Evolutionary conservation across 306 rosid genomes (phyloP).

Genomic region (Vigna hirtella): DNA sequence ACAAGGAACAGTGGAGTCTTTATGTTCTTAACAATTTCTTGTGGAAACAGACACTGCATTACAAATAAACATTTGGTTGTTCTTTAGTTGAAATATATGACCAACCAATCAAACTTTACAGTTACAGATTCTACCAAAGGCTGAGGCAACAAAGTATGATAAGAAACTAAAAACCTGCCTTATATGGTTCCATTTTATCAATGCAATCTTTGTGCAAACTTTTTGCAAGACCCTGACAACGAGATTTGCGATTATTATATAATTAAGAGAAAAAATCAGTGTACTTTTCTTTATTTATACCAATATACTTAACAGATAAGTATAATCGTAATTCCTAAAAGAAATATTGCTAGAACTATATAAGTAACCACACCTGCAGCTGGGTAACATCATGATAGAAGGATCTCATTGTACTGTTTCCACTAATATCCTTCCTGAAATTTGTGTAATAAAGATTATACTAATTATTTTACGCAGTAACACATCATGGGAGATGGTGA

Average conservation of each 20-base stretch:
- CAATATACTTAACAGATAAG: slow-evolving; percentile 8
- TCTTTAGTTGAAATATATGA: slow-evolving; percentile 34
- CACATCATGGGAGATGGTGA: slow-evolving; percentile 15
- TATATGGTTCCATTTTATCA: slow-evolving; percentile 64
- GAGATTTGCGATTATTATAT: slow-evolving; percentile 35
- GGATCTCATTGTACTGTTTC: slow-evolving; percentile 72
- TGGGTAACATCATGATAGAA: slow-evolving; percentile 76
- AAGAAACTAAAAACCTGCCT: slow-evolving; percentile 60
- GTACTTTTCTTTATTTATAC: slow-evolving; percentile 4
- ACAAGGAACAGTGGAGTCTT: slow-evolving; percentile 86
- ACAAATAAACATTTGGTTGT: slow-evolving; percentile 37
- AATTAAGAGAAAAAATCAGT: background rate
- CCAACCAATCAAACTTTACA: slow-evolving; percentile 29
- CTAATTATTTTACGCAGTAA: slow-evolving; percentile 24
- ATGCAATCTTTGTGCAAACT: slow-evolving; percentile 81
- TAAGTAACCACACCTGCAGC: slow-evolving; percentile 77
- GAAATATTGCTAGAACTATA: slow-evolving; percentile 9
- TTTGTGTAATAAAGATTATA: slow-evolving; percentile 36
- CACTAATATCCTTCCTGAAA: slow-evolving; percentile 83
- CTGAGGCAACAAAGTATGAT: slow-evolving; percentile 17
- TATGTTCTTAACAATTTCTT: slow-evolving; percentile 64
- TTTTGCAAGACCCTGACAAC: slow-evolving; percentile 69
- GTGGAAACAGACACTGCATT: slow-evolving; percentile 89
- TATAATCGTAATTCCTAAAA: background rate
- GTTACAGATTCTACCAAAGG: slow-evolving; percentile 17